These are phyloP conservation scores for Coemansia umbellata DNA, from an alignment of 192 early-diverging fungal species.

Conservation along the genomic window DNA sequence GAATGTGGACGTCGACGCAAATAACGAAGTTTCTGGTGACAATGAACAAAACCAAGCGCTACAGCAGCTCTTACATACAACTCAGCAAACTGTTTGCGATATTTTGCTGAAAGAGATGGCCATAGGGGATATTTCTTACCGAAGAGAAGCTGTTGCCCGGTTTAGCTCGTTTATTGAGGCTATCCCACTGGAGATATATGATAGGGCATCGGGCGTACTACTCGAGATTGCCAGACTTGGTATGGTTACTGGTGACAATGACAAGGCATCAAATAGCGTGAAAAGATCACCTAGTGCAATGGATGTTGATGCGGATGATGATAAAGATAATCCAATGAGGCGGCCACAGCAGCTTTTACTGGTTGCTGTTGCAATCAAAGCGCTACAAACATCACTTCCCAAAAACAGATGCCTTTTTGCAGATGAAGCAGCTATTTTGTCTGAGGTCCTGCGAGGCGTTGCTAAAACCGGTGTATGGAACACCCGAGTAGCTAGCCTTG, in stretches of 20 bases:
- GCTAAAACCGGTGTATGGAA: slow-evolving; percentile 80
- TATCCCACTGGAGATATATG: slow-evolving; percentile 15
- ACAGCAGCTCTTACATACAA: background rate
- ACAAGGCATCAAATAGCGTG: no score
- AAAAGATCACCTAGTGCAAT: slow-evolving; percentile 2
- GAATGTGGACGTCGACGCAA: background rate
- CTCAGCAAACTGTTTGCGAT: slow-evolving; percentile 10
- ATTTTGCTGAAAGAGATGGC: slow-evolving; percentile 27
- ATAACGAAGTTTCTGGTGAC: background rate
- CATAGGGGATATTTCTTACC: slow-evolving; percentile 20
- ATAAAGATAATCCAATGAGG: slow-evolving; percentile 21
- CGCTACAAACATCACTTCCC: slow-evolving; percentile 17
- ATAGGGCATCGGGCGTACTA: slow-evolving; percentile 5
- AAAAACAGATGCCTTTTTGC: slow-evolving; percentile 14
- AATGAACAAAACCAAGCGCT: no score
- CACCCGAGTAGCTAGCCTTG: slow-evolving; percentile 67
- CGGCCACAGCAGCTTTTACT: slow-evolving; percentile 38
- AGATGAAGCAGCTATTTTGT: slow-evolving; percentile 48
- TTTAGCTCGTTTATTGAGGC: slow-evolving; percentile 13
- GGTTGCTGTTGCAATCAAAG: slow-evolving; percentile 26
- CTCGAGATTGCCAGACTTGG: slow-evolving; percentile 5
- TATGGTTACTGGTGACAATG: background rate
- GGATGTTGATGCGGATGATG: slow-evolving; percentile 5
- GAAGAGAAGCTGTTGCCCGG: slow-evolving; percentile 18
- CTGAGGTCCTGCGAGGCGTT: slow-evolving; percentile 44